Base-by-base conservation (phyloP, 2,329 filamentous ascomycete species). In the Cordyceps javanica region DNA sequence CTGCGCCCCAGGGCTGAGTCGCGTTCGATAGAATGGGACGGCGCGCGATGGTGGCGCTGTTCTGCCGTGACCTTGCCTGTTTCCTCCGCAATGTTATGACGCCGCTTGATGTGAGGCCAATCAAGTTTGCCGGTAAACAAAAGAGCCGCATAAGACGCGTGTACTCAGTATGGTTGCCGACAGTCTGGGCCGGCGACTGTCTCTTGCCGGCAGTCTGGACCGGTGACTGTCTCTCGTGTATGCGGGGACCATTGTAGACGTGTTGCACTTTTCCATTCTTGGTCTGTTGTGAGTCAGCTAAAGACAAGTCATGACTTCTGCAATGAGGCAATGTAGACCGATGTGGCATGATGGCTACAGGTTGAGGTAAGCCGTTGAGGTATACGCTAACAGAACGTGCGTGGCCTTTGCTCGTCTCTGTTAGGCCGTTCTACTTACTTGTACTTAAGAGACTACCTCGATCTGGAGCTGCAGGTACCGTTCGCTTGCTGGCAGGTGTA, bases 1-100 rank as follows among this genome's bases (percentile, higher is more conserved):
- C 34, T 41, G 49, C 25, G 49, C n/a, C 49, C 11, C 28, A 30
- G 14, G 26, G 46, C 46, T 19, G 30, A 16, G 46, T 41, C 34
- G 49, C 34, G 49, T 28, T 28, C 34, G 25, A 52, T 52, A 16
- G 25, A 16, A 52, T 30, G 49, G 36, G 36, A 52, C 36, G 25
- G 39, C 36, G 23, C 36, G 23, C 34, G 50, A 53, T 53, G 50
- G 50, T 53, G 50, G 50, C 50, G 50, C 50, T 53, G 32, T 38
- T 39, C 25, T 16, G 25, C 32, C 11, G 30, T 41, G 50, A 11
- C 14, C 50, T 32, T 53, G 50, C 36, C 38, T 53, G 38, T 53
- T 42, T 26, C 16, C 23, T 16, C 23, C 4, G 28, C 28, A 32
- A 23, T 34, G 26, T 14, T 21, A 21, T 28, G 25, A n/a, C 25